phyloP scores from a whole-genome alignment of 768 basidiomycete genomes.

The Pleurotus salmoneostramineus region DNA sequence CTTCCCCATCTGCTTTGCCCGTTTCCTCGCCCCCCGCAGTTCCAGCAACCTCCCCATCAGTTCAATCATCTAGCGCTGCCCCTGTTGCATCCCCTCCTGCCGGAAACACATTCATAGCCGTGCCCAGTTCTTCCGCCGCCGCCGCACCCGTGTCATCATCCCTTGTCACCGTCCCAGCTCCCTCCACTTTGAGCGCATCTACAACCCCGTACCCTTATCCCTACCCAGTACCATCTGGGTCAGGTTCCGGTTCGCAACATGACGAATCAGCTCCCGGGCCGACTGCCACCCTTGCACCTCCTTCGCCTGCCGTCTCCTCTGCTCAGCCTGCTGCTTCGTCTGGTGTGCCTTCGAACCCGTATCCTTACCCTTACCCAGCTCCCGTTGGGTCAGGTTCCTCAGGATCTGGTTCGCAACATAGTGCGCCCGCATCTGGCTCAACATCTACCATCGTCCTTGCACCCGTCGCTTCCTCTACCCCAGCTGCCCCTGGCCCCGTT shows the following conservation, averaged over 20 bases:
- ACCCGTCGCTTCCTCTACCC: neutral
- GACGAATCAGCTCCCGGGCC: neutral
- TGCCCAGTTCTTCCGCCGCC: neutral
- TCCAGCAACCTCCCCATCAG: neutral
- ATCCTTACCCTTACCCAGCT: neutral
- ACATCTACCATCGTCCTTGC: neutral
- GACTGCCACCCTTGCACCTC: neutral
- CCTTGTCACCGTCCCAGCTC: neutral
- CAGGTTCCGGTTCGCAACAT: neutral
- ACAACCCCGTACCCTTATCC: neutral
- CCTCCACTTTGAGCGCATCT: neutral
- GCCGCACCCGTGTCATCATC: neutral
- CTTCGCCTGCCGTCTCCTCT: neutral
- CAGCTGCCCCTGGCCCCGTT: neutral
- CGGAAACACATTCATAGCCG: neutral
- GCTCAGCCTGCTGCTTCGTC: neutral
- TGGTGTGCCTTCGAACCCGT: neutral
- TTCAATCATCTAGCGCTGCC: neutral
- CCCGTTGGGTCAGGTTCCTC: neutral
- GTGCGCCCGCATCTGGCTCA: neutral
- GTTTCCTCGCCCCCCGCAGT: neutral
- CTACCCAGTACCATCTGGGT: neutral
- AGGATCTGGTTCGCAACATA: neutral
- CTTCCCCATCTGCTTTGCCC: neutral
- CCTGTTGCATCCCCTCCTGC: neutral